A percentile compares a stretch with the other conserved stretches of the same genome.
phyloP scores from a whole-genome alignment of 495 filamentous ascomycete genomes.

The Elaphomyces granulatus region DNA sequence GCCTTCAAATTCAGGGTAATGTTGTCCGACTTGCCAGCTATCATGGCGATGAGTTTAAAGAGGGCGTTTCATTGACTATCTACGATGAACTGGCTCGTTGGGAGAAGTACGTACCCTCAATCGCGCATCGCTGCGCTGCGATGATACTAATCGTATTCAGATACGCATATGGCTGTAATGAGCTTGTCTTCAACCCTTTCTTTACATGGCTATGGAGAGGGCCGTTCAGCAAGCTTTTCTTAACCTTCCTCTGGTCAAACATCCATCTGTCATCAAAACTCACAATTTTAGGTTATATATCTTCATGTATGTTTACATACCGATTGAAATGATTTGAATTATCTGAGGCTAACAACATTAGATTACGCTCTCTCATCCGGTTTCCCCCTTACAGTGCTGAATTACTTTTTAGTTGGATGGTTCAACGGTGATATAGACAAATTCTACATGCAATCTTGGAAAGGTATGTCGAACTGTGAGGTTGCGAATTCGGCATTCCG shows the following conservation, averaged over 20 bases:
- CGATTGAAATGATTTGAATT: no score
- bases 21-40: conserved; percentile 28
- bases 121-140: conserved; percentile 2
- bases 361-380: conserved; percentile 29
- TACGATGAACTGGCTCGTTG: conserved; percentile 33
- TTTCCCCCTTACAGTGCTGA: conserved; percentile 20
- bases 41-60: conserved; percentile 29
- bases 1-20: conserved; percentile 24
- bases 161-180: conserved; percentile 19
- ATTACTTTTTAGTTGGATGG: conserved; percentile 39
- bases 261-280: conserved; percentile 68
- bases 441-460: conserved; percentile 64
- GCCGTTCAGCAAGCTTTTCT: conserved; percentile 61
- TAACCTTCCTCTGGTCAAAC: conserved; percentile 51
- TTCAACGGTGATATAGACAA: conserved; percentile 60
- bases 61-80: conserved; percentile 32
- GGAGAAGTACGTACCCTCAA: conserved; percentile 25
- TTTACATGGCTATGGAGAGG: conserved; percentile 46
- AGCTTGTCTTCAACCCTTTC: conserved; percentile 43
- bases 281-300: conserved; percentile 69
- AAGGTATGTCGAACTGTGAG: conserved; percentile 21
- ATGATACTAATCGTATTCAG: conserved; percentile 1
- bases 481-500: not conserved
- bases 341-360: not conserved
- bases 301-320: conserved; percentile 45